Conservation (phyloP, 148 eudicot species). For the Rhododendron ovatum region DNA sequence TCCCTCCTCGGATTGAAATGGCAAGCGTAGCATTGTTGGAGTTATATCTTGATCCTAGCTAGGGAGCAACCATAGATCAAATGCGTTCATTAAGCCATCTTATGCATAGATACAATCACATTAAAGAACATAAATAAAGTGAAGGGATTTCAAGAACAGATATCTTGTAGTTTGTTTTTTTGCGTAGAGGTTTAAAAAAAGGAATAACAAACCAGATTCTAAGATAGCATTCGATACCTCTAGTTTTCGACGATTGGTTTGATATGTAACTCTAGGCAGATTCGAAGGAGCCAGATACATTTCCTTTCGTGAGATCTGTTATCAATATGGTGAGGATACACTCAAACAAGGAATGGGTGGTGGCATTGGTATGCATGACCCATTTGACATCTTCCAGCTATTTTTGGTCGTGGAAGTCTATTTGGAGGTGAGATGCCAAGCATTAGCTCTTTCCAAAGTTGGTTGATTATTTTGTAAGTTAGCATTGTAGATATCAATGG, state of each 20-base stretch:
- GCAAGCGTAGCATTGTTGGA: neutral
- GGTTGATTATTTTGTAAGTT: neutral
- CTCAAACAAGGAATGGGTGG: conserved; percentile 88
- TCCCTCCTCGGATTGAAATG: neutral
- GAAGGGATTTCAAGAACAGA: neutral
- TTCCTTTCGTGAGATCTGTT: conserved; percentile 47
- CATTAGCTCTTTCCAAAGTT: neutral
- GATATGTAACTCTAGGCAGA: conserved; percentile 30
- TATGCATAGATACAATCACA: neutral
- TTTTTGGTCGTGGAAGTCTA: conserved; percentile 53
- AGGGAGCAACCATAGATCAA: neutral
- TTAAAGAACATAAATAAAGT: neutral
- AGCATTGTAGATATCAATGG: neutral
- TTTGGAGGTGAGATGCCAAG: conserved; percentile 36
- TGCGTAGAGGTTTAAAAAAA: neutral
- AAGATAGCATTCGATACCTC: neutral
- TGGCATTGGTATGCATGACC: conserved; percentile 58
- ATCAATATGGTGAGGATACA: conserved; percentile 75
- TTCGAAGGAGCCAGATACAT: neutral
- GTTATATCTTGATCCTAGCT: neutral
- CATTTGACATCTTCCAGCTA: conserved; percentile 61
- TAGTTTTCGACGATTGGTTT: neutral
- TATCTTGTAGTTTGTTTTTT: neutral
- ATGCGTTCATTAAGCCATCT: neutral
- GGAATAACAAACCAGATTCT: neutral